phyloP scores from a whole-genome alignment of 441 rosid species.

The Populus hybrid region DNA sequence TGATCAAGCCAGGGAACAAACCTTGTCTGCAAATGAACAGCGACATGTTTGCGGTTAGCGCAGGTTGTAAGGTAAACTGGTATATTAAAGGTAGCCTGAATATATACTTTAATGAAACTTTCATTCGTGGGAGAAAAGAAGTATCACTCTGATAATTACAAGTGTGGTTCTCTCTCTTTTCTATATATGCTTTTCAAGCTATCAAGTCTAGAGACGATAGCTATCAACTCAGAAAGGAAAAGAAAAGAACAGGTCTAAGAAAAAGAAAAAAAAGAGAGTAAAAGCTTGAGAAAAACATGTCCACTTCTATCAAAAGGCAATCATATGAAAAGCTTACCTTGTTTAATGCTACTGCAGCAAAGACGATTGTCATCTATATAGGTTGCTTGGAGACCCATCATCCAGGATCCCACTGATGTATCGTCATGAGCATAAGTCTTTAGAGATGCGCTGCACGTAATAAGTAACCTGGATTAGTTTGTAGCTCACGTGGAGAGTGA shows the following conservation, averaged over 20 bases:
- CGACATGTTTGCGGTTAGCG: slow-evolving; percentile 1
- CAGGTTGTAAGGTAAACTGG: neutral
- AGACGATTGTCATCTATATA: slow-evolving; percentile 86
- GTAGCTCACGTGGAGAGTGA: neutral
- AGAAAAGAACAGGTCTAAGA: neutral
- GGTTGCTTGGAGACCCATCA: slow-evolving; percentile 88
- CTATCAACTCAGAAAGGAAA: neutral
- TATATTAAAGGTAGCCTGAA: neutral
- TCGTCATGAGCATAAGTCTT: slow-evolving; percentile 89
- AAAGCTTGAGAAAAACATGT: neutral
- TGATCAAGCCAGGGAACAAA: slow-evolving; percentile 72
- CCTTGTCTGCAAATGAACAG: slow-evolving; percentile 64
- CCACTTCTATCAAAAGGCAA: neutral
- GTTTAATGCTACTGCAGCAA: slow-evolving; percentile 84
- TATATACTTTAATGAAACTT: too few relatives aligned
- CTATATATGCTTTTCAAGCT: too few relatives aligned
- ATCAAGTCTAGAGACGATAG: too few relatives aligned
- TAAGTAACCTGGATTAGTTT: neutral
- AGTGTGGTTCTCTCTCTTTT: too few relatives aligned
- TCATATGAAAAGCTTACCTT: slow-evolving; percentile 49
- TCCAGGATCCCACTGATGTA: slow-evolving; percentile 89
- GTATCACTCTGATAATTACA: too few relatives aligned
- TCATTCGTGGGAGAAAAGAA: too few relatives aligned
- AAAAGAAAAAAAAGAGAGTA: too few relatives aligned
- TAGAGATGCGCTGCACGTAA: slow-evolving; percentile 72